Conservation (phyloP, 2,329 filamentous ascomycete genomes). For the Fusarium sororula region DNA sequence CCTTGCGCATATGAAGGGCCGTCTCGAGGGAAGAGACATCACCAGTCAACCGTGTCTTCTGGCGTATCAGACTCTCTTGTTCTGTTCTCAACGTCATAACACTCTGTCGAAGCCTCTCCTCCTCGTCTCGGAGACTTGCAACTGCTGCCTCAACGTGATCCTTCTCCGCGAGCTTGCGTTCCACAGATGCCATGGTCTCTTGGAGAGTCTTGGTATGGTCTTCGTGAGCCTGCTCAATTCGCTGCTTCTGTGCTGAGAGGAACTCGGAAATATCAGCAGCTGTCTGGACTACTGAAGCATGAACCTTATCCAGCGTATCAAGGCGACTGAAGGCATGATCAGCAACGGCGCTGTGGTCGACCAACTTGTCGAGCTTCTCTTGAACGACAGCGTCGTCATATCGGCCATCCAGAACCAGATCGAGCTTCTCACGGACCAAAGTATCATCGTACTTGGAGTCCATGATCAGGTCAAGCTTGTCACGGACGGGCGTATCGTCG, state of each 20-base stretch:
- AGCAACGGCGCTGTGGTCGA: slow-evolving; percentile 72
- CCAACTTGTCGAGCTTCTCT: slow-evolving; percentile 56
- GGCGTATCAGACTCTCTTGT: slow-evolving; percentile 77
- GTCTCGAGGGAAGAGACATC: slow-evolving; percentile 93
- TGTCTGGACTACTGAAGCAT: slow-evolving; percentile 84
- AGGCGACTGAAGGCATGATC: slow-evolving; percentile 78
- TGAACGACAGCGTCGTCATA: slow-evolving; percentile 62
- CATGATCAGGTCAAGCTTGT: slow-evolving; percentile 53
- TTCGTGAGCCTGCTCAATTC: slow-evolving; percentile 80
- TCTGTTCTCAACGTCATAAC: slow-evolving; percentile 70
- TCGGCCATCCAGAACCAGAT: slow-evolving; percentile 36
- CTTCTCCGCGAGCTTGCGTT: slow-evolving; percentile 75
- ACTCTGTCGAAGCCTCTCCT: slow-evolving; percentile 61
- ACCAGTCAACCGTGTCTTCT: slow-evolving; percentile 82
- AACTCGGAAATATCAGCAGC: slow-evolving; percentile 87
- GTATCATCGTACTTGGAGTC: slow-evolving; percentile 47
- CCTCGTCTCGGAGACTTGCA: slow-evolving; percentile 59
- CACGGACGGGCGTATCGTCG: slow-evolving; percentile 46
- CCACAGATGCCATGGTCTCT: slow-evolving; percentile 81
- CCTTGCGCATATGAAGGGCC: slow-evolving; percentile 84
- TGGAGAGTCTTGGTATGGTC: slow-evolving; percentile 81
- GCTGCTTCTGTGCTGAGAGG: slow-evolving; percentile 77
- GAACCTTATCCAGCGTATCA: slow-evolving; percentile 86
- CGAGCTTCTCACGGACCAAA: slow-evolving; percentile 44
- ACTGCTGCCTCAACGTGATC: slow-evolving; percentile 69